Base-by-base conservation (phyloP, 306 rosid genomes). In the Cicer cuneatum region DNA sequence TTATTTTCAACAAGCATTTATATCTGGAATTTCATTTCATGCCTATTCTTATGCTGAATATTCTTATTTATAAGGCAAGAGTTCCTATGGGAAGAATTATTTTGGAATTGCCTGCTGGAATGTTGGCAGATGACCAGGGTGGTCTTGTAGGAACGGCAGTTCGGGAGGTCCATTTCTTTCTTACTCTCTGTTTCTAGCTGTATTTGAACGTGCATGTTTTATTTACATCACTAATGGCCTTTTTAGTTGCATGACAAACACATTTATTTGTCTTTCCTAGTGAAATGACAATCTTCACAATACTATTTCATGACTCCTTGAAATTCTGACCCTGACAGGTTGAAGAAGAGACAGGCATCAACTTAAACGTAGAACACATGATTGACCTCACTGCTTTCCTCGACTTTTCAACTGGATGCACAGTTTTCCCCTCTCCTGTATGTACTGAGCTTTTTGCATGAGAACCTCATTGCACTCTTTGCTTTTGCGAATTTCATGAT, bases 91-190 rank as follows among this genome's bases (percentile, higher is more conserved):
- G 98, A 74, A 87, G 86, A 87, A 69, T 73, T 67, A 74, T 86
- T 75, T 81, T 91, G 94, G 98, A 93, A 71, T 85, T 93, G 88
- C 98, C 98, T 49, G 97, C 98, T 73, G 98, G 98, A 73, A 91
- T 89, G 98, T 78, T 93, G 87, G 91, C 89, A 9, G 91, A 88
- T 68, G 90, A 89, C 84, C 74, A 87, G 76, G 97, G 91, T 45
- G 96, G 87, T 82, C 83, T 93, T 77, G 91, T 86, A 43, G 94
- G 97, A 73, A 89, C 98, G n/a, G 98, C 97, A 10, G 92, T 87
- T 72, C 94, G 91, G 7, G 97, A 93, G 97, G 98, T 93, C 77
- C 61, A 48, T 68, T 72, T 68, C 53, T 79, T 51, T 61, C 7
- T 53, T 29, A 37, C 78, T 65, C 49, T 16, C 66, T 12, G 24